Conservation (phyloP, 164 flowering plant genomes). For the Vitis labrusca region DNA sequence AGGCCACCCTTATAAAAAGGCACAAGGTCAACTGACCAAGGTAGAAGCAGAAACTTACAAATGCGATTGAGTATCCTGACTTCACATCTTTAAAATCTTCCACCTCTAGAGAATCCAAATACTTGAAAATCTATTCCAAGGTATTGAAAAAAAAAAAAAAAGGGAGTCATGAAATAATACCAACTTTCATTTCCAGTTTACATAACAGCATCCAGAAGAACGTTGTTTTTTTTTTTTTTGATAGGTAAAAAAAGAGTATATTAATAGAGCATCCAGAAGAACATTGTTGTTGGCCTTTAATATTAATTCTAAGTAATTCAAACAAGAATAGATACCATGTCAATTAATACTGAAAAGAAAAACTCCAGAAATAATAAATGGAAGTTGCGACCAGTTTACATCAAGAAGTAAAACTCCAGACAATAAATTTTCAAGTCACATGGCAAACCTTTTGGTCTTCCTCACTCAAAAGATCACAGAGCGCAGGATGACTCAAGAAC, state of each 20-base stretch:
- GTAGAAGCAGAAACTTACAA: conserved; percentile 14
- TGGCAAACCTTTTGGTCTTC: conserved; percentile 47
- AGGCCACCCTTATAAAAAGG: not conserved
- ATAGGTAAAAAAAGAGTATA: too few species aligned
- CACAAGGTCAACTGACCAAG: too few species aligned
- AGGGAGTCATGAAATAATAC: not conserved
- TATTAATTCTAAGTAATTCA: too few species aligned
- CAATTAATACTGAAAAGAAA: not conserved
- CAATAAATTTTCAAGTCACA: not conserved
- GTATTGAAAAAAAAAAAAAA: not conserved
- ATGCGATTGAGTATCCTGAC: conserved; percentile 17
- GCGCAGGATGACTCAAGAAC: conserved; percentile 53
- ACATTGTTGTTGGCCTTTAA: too few species aligned
- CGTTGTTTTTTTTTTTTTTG: too few species aligned
- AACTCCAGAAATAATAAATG: not conserved
- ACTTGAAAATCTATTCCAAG: conserved; percentile 39
- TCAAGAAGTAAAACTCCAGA: not conserved
- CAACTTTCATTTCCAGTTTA: not conserved
- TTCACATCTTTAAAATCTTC: conserved; percentile 25
- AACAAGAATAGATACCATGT: too few species aligned
- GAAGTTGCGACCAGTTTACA: not conserved
- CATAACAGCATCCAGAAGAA: not conserved
- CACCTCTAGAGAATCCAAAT: conserved; percentile 39
- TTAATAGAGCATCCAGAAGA: not conserved
- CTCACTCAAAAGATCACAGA: conserved; percentile 37